Percentiles rank a stretch among this genome's conserved stretches.
phyloP scores from a whole-genome alignment of 2,329 filamentous ascomycete species.

The Hypoxylon sp. region DNA sequence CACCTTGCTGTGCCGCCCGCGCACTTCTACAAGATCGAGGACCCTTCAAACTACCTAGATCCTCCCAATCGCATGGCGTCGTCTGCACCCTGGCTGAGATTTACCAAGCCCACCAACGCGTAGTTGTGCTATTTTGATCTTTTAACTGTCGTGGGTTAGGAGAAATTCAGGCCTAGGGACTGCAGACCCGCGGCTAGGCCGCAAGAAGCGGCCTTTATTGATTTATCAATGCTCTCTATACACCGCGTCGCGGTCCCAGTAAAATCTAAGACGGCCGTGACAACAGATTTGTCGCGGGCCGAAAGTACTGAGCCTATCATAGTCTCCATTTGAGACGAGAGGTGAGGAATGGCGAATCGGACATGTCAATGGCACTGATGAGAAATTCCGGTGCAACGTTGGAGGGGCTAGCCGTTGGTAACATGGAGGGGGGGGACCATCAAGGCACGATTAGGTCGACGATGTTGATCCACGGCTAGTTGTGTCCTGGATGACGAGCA shows the following conservation, averaged over 20 bases:
- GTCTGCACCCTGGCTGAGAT: constrained; percentile 35
- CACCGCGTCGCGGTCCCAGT: constrained; percentile 32
- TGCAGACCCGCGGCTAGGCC: constrained; percentile 36
- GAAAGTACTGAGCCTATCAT: constrained; percentile 45
- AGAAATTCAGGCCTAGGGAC: constrained; percentile 23
- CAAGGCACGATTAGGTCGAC: constrained; percentile 38
- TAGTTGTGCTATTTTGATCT: constrained; percentile 45
- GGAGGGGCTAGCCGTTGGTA: constrained; percentile 41
- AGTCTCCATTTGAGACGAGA: constrained; percentile 32
- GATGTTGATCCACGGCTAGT: constrained; percentile 29
- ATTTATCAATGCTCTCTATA: constrained; percentile 31
- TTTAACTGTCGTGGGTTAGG: constrained; percentile 39
- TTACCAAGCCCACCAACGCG: constrained; percentile 36
- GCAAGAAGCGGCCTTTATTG: constrained; percentile 40
- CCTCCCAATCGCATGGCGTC: constrained; percentile 45
- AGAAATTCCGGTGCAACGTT: constrained; percentile 44
- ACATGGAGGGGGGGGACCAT: constrained; percentile 36
- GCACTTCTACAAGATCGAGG: constrained; percentile 47
- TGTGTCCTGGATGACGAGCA: constrained; percentile 34
- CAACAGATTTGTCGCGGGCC: constrained; percentile 40
- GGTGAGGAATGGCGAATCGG: constrained; percentile 39
- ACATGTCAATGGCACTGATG: constrained; percentile 35
- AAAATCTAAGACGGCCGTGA: constrained; percentile 34
- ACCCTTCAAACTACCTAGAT: constrained; percentile 46
- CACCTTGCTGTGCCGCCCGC: constrained; percentile 46